Base-by-base conservation (phyloP, 306 rosid genomes). In the Elaeagnus macrophylla region DNA sequence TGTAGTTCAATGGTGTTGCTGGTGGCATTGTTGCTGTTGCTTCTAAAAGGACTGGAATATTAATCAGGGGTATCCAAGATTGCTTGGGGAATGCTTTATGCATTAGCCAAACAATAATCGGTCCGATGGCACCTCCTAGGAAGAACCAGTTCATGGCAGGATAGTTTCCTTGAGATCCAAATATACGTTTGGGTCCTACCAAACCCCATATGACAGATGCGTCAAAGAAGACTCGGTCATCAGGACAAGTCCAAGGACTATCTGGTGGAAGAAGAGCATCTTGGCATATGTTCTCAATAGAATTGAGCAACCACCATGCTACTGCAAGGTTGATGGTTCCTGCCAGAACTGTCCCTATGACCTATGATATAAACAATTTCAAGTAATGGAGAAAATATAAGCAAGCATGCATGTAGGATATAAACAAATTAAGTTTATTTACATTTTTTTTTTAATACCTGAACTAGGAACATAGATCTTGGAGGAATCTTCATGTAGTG, bases 401-500 rank as follows among this genome's bases (percentile, higher is more conserved):
- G 50, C 62, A 54, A 39, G n/a, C n/a, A n/a, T 35, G 58, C 54
- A 61, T 37, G 43, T 56, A 52, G 35, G 51, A 17, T 37, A 41
- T 61, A 54, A 37, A 44, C 59, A 14, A 59, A 62, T 50, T 40
- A 7, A 7, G 1, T 40, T 40, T 6, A 7, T 12, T n/a, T n/a
- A n/a, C n/a, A n/a, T n/a, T n/a, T n/a, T n/a, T n/a, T n/a, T n/a
- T n/a, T n/a, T n/a, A n/a, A n/a, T n/a, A 17, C 96, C 83, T 87
- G 95, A 72, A 83, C 88, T 41, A 83, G 64, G 69, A 87, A 87
- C 94, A 87, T 87, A 51, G 94, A 87, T 62, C 81, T 79, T 53
- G 89, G 94, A 36, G 96, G 94, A 69, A 87, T 87, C 83, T 87
- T 87, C 94, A 79, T 79, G 76, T 83, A 87, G 65, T 87, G 95